Base-by-base conservation (phyloP, 306 rosid genomes). In the Dalbergia cochinchinensis region DNA sequence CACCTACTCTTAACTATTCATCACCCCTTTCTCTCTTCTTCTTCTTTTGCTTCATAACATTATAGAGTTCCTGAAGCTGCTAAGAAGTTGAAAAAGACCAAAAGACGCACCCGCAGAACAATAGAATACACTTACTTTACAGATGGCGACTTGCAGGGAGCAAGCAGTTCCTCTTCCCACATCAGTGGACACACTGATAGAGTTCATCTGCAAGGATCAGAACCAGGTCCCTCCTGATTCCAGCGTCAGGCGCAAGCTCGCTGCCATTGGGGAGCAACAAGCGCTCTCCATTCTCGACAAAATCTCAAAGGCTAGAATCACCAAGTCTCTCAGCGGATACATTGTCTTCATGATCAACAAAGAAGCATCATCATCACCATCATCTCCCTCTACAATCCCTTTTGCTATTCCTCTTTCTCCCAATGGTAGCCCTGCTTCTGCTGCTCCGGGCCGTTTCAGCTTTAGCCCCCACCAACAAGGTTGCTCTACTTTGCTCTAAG, bases 161-260 rank as follows among this genome's bases (percentile, higher is more conserved):
- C 59, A 13, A 5, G 31, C 31, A 26, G 44, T 15, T 22, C 14
- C 2, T 8, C 80, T 80, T 33, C 84, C 80, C 9, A 1, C 7
- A 1, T 3, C 70, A 7, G 84, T 80, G 10, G 80, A 80, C 3
- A 1, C n/a, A 45, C 42, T 80, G 0, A 65, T 80, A 7, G 7
- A 42, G 0, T 15, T 0, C 20, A 73, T 80, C n/a, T 42, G 84
- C 69, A 4, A 0, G 1, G 4, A 44, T 0, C 63, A 73, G 51
- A 5, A 11, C 4, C 79, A 55, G 41, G 0, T 4, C 0, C 80
- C 79, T 26, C 84, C 66, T 1, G 55, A 73, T 0, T 20, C 16
- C 60, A 0, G 0, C 0, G 3, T 6, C 19, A 51, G 55, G n/a
- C 64, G 0, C 4, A 6, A 0, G 0, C 80, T 80, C 0, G 20